Base-by-base conservation (phyloP, 768 basidiomycete species). In the Amyloporia xantha region DNA sequence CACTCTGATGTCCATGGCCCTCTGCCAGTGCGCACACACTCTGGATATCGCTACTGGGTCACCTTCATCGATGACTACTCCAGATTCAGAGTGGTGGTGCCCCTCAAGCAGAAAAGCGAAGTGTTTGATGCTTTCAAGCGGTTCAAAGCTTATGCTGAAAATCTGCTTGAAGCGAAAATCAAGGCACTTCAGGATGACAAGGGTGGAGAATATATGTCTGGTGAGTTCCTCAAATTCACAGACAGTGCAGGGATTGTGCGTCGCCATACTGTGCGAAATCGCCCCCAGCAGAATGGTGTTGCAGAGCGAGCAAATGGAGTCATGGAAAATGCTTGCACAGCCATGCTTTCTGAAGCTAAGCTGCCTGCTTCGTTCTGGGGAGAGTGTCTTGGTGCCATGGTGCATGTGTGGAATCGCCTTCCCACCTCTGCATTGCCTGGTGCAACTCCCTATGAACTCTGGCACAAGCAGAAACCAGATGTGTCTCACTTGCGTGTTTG, bases 251-350 rank as follows among this genome's bases (percentile, higher is more conserved):
- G 62, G 27, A 63, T 63, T 17, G 46, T 47, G 33, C 35, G 53
- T 5, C 56, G 59, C 48, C 60, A 59, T 40, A 58, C 58, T 21
- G 49, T 54, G 26, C 51, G 36, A 28, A 40, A 52, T 21, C 11
- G 39, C 70, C 70, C 70, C 1, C 66, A 73, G 56, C 69, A 75
- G 43, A 78, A 77, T 51, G 67, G 71, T 19, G 62, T 72, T 3
- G 70, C 71, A 2, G 71, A 78, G 51, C 52, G 66, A 1, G 52
- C 54, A 2, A 75, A 76, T 35, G 51, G 64, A 2, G 68, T 66
- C 0, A 55, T 77, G 24, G 65, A 73, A 19, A 56, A 51, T 13
- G 58, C 65, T 4, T 54, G 49, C 11, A 55, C 66, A 7, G 30
- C 30, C 0, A 66, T 74, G 59, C 58, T 72, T 3, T 12, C 36